Evolutionary conservation across 164 flowering plant species (phyloP).

Genomic region (Tinospora cordifolia): DNA sequence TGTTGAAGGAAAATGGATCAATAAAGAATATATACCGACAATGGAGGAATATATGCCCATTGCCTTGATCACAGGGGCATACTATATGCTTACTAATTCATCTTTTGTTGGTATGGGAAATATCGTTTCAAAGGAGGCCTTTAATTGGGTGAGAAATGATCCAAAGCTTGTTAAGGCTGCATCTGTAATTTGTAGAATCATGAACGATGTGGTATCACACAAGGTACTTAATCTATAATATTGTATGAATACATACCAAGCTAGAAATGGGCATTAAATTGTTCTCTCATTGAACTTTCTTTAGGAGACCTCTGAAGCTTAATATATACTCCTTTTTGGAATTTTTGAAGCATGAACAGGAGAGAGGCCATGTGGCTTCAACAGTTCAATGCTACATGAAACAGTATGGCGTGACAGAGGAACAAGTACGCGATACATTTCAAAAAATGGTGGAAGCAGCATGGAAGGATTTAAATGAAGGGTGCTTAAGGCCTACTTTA

Average conservation of each 20-base stretch:
- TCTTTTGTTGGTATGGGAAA: constrained; percentile 10
- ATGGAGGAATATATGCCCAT: constrained; percentile 8
- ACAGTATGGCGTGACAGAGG: constrained; percentile 19
- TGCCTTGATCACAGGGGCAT: not conserved
- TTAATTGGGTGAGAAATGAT: not conserved
- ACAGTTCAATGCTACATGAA: constrained; percentile 31
- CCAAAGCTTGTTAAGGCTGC: constrained; percentile 7
- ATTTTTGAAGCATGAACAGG: constrained; percentile 23
- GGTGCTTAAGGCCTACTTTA: constrained; percentile 5
- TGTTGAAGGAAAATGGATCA: constrained; percentile 8
- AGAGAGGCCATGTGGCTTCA: constrained; percentile 24
- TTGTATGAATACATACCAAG: too few relatives aligned
- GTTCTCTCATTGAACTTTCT: too few relatives aligned
- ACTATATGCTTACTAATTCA: not conserved
- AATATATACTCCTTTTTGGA: too few relatives aligned
- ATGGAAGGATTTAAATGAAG: constrained; percentile 50
- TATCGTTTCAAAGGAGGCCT: constrained; percentile 2
- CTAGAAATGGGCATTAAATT: too few relatives aligned
- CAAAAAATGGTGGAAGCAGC: constrained; percentile 13
- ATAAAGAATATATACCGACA: constrained; percentile 6
- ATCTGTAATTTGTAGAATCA: constrained; percentile 6
- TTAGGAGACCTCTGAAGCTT: too few relatives aligned
- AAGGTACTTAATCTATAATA: not conserved
- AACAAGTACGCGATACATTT: constrained; percentile 12
- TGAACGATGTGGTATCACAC: constrained; percentile 7